Conservation (phyloP, 2,329 filamentous ascomycete species). For the Lasiodiplodia gonubiensis region DNA sequence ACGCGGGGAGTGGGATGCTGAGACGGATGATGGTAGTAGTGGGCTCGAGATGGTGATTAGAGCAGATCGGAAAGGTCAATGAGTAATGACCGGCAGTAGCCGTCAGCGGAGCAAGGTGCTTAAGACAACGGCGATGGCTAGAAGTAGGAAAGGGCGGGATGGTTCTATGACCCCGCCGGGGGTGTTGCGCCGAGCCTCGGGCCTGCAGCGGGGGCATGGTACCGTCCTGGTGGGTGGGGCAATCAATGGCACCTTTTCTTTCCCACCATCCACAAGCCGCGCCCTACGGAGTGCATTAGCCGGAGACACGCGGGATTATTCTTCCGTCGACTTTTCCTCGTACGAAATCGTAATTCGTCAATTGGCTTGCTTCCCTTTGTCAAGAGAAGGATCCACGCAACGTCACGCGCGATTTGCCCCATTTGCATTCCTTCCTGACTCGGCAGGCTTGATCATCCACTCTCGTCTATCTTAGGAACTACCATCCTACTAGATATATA, state of each 20-base stretch:
- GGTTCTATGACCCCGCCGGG: neutral
- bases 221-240: conserved; percentile 16
- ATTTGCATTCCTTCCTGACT: neutral
- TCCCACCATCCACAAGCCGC: conserved; percentile 6
- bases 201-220: neutral
- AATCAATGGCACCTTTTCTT: neutral
- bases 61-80: neutral
- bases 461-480: conserved; percentile 1
- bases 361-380: neutral
- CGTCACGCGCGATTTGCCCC: neutral
- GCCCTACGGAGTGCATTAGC: conserved; percentile 16
- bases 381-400: neutral
- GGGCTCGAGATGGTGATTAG: neutral
- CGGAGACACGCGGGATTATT: conserved; percentile 13
- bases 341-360: neutral
- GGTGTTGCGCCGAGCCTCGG: conserved; percentile 15
- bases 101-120: neutral
- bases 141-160: neutral
- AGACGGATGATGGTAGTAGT: neutral
- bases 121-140: no score
- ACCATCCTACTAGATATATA: neutral
- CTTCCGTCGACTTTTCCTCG: conserved; percentile 1
- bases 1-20: neutral
- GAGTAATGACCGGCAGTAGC: neutral
- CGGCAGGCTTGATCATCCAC: neutral